A percentile compares a stretch with the other conserved stretches of the same genome.
Conservation (phyloP, 1,284 basidiomycete genomes). For the Mycosarcoma maydis region DNA sequence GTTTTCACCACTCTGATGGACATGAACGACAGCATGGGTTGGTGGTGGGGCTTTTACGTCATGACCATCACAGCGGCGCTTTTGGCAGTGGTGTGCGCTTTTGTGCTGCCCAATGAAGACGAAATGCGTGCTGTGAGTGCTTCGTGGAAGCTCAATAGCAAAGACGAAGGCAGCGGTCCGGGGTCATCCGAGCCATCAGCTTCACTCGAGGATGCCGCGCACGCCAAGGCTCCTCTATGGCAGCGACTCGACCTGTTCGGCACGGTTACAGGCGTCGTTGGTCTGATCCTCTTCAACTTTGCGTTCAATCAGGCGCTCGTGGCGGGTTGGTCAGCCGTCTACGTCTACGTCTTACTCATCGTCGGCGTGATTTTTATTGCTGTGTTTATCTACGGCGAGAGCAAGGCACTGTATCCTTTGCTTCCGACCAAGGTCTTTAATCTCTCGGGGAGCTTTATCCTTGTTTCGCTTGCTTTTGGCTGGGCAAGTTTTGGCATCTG, state of each 20-base stretch:
- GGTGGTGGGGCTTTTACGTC: constrained; percentile 55
- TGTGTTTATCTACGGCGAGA: constrained; percentile 39
- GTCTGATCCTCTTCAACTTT: constrained; percentile 54
- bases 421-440: constrained; percentile 44
- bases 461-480: constrained; percentile 35
- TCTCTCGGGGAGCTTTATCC: constrained; percentile 20
- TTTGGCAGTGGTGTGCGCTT: constrained; percentile 19
- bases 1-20: constrained; percentile 37
- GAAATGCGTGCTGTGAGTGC: constrained; percentile 33
- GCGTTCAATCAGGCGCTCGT: constrained; percentile 55
- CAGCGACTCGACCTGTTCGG: constrained; percentile 45
- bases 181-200: not conserved
- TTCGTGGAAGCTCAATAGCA: constrained; percentile 17
- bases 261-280: constrained; percentile 41
- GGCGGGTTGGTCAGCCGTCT: constrained; percentile 52
- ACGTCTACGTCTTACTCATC: constrained; percentile 51
- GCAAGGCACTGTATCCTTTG: constrained; percentile 34
- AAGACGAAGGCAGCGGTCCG: not conserved
- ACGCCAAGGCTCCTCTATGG: constrained; percentile 10
- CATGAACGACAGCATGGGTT: constrained; percentile 20
- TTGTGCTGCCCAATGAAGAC: constrained; percentile 42
- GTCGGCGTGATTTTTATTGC: constrained; percentile 44
- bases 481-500: constrained; percentile 56
- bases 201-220: not conserved
- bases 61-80: constrained; percentile 33